phyloP scores from a whole-genome alignment of 768 basidiomycete genomes.

The Coprinellus micaceus region DNA sequence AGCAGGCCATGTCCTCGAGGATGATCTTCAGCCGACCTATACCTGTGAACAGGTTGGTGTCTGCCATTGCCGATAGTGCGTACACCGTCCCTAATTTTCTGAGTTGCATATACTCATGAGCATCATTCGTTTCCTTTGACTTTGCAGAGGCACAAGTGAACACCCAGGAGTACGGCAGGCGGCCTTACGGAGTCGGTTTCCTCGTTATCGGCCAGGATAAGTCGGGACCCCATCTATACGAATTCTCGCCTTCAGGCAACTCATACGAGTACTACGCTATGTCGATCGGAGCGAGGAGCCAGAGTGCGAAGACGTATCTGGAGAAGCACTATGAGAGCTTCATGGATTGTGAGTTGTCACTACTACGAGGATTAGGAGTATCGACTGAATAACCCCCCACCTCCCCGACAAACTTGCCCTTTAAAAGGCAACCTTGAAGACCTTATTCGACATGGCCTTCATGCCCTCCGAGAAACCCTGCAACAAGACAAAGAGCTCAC shows the following conservation, averaged over 20 bases:
- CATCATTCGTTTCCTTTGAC: neutral
- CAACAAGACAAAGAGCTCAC: slow-evolving; percentile 98
- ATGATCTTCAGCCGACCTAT: slow-evolving; percentile 96
- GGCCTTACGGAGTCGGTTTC: slow-evolving; percentile 98
- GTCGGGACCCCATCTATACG: slow-evolving; percentile 95
- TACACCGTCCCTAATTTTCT: slow-evolving; percentile 14
- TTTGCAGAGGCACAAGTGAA: slow-evolving; percentile 91
- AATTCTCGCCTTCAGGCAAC: slow-evolving; percentile 96
- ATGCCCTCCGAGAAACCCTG: slow-evolving; percentile 92
- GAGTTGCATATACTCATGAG: neutral
- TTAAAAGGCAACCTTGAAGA: slow-evolving; percentile 75
- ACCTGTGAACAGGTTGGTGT: slow-evolving; percentile 91
- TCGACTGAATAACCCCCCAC: no score
- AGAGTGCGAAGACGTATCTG: slow-evolving; percentile 97
- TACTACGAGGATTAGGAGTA: no score
- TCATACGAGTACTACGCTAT: slow-evolving; percentile 98
- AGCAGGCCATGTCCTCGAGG: slow-evolving; percentile 92
- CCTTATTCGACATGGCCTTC: slow-evolving; percentile 88
- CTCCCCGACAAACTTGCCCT: neutral
- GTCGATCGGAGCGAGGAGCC: slow-evolving; percentile 96
- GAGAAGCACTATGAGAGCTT: slow-evolving; percentile 93
- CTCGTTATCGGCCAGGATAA: slow-evolving; percentile 95
- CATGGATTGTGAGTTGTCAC: slow-evolving; percentile 62
- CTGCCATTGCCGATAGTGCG: slow-evolving; percentile 92
- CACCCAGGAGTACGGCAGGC: slow-evolving; percentile 95